Base-by-base conservation (phyloP, 2,329 filamentous ascomycete species). In the Aspergillaceae sp. region DNA sequence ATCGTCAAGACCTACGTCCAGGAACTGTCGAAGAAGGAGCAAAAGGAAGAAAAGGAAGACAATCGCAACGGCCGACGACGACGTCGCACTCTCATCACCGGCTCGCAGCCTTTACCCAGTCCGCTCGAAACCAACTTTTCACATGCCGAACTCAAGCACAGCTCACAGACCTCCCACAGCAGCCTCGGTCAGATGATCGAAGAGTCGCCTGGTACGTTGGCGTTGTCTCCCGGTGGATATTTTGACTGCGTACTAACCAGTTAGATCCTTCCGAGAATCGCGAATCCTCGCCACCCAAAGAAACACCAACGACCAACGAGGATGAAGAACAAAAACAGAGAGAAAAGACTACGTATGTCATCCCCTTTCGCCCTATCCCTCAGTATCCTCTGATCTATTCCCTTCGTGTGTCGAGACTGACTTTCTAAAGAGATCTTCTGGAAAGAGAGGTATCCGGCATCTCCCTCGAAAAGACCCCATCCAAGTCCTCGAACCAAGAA, bases 1-100 rank as follows among this genome's bases (percentile, higher is more conserved):
- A 97, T 97, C 52, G 92, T 98, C 48, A 91, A 95, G 70, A 89
- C 87, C 50, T 91, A 94, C 53, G 91, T 98, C 46, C 91, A 95
- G 69, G 87, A 83, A 42, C 65, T 69, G 47, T 60, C 71, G 45
- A 73, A 79, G 57, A 80, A 80, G 57, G 77, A 82, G 43, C 84
- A 86, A 51, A 92, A 92, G 19, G 19, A 19, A 67, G 88, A 86
- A 50, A 92, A 92, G 67, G 88, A 94, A 64, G 89, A 90, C 64
- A 89, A 94, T 62, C 80, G 90, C 55, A 97, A 96, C 67, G 91
- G 92, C 44, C 80, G 92, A 51, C 79, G 92, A 67, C 81, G 92
- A 67, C 79, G 92, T 66, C 79, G 92, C 61, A 98, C 92, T 2
- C 78, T 98, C 49, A 97, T 98, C 64, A 97, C 92, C 2, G 92